Base-by-base conservation (phyloP, 139 green algal species). In the Chlamydomonas schloesseri region DNA sequence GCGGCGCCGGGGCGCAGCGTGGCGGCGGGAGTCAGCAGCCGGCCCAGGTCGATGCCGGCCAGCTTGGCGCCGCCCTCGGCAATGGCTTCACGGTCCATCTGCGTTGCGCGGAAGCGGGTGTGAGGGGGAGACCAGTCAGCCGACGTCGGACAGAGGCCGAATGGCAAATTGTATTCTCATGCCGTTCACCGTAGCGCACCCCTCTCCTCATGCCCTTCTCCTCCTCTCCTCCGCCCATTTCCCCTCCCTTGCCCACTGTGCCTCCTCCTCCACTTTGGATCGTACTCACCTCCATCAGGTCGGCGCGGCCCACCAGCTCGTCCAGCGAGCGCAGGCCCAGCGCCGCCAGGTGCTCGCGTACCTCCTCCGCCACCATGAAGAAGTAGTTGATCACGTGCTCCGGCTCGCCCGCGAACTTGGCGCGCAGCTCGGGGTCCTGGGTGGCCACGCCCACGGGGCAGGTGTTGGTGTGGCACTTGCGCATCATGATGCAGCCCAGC, bases 391-490 rank as follows among this genome's bases (percentile, higher is more conserved):
- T 96, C 46, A 99, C 97, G 81, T 98, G 88, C 91, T 99, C 97
- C 4, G 96, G 95, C 93, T 98, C 76, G 13, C 96, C 82, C 13
- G 72, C 82, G 89, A 99, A 99, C 96, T 99, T 99, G 88, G 95
- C 96, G 31, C 97, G 93, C 71, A 99, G 95, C 88, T 96, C 94
- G n/a, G 97, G 97, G 93, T 99, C 97, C 94, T 87, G 96, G 2
- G 96, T 98, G 71, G 96, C 96, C 46, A 98, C 95, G 82, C 97
- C 97, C n/a, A 99, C 97, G 34, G 97, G 97, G 93, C 97, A 99
- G 11, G 95, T 98, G 93, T 99, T 99, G 82, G 96, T 99, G 93
- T 99, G 97, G 92, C 97, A 99, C 94, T 99, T 99, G 87, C 97
- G 92, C 97, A 99, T 99, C 97, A 98, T 99, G 94, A 98, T 97